Base-by-base conservation (phyloP, 2,329 filamentous ascomycete species). In the Aspergillus intermedius region DNA sequence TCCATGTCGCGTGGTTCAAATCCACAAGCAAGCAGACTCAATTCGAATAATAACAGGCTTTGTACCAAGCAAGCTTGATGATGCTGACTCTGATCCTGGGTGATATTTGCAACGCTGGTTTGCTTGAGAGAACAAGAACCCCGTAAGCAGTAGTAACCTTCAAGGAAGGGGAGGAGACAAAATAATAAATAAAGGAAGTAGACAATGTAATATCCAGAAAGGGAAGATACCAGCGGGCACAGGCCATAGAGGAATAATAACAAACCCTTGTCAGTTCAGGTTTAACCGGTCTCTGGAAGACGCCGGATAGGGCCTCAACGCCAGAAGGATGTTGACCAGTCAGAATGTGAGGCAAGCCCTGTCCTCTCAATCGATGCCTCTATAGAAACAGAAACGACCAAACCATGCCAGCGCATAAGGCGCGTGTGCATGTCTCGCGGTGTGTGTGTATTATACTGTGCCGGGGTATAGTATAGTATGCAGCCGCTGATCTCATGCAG, bases 401-500 rank as follows among this genome's bases (percentile, higher is more conserved):
- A 40, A 40, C 19, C 32, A 40, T 48, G 49, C 42, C 40, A 42
- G 42, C 32, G 32, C 43, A 39, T 42, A 46, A 45, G 42, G 50
- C 47, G 49, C 47, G 49, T 49, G 46, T 49, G 48, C 34, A 15
- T 37, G 34, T 37, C 3, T 37, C 25, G 25, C 25, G 34, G 34
- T 37, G 34, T n/a, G 34, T 37, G n/a, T 17, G n/a, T n/a, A 15
- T n/a, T 40, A 19, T 40, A 17, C 19, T 12, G 37, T 40, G 10
- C 10, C 6, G 15, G 17, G 37, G 37, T 40, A 40, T 19, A 19
- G 37, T 40, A 21, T 40, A 40, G 47, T 55, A 62, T 57, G 52
- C 59, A 54, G 56, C 55, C 59, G 55, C 58, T 57, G 50, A 47
- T 42, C 52, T 53, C 50, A 47, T 54, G 50, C 48, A 56, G 44